Evolutionary conservation across 2,329 filamentous ascomycete species (phyloP).

Genomic region (Diplodia seriata): DNA sequence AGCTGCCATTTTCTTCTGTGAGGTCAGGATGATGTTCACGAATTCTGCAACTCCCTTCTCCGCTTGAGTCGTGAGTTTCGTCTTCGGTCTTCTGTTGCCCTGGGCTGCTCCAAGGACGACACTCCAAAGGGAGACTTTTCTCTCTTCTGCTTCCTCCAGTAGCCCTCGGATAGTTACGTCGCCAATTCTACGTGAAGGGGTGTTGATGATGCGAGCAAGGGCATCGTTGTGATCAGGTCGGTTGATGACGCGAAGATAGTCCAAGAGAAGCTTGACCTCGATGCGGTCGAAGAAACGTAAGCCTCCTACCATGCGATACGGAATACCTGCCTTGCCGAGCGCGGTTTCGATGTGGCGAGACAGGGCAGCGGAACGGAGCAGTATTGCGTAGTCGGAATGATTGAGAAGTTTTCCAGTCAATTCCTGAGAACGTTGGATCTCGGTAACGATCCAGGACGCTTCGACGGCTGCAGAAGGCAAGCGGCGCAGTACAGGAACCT

Average conservation of each 20-base stretch:
- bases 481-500: constrained; percentile 79
- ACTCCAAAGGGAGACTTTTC: constrained; percentile 75
- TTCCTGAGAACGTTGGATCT: constrained; percentile 73
- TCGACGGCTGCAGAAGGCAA: constrained; percentile 74
- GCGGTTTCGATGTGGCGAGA: constrained; percentile 87
- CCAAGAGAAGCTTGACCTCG: constrained; percentile 85
- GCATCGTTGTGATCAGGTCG: constrained; percentile 89
- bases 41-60: constrained; percentile 65
- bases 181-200: constrained; percentile 80
- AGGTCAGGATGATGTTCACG: constrained; percentile 65
- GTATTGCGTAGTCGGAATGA: constrained; percentile 80
- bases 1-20: constrained; percentile 60
- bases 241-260: constrained; percentile 85
- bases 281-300: constrained; percentile 89
- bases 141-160: constrained; percentile 75
- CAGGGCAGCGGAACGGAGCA: constrained; percentile 82
- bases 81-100: constrained; percentile 58
- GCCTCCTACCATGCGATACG: constrained; percentile 93
- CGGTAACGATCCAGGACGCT: constrained; percentile 85
- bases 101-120: constrained; percentile 68
- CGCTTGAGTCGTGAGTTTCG: constrained; percentile 62
- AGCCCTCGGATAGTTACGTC: constrained; percentile 77
- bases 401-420: constrained; percentile 77
- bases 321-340: constrained; percentile 78
- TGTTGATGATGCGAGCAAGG: constrained; percentile 81